phyloP scores from a whole-genome alignment of 768 basidiomycete genomes.

The Lentinula sp. region DNA sequence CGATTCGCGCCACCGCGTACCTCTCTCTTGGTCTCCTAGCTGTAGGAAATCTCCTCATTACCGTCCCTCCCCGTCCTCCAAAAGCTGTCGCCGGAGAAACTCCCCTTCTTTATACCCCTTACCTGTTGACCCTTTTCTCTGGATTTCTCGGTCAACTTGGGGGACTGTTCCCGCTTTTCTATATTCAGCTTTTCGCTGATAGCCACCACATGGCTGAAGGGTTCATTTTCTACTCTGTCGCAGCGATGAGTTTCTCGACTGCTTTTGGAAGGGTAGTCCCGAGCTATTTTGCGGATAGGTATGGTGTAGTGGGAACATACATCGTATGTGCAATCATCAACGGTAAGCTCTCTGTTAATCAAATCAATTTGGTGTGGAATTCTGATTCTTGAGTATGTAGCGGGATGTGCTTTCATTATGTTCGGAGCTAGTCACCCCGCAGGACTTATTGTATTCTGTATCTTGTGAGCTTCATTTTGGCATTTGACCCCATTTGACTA shows the following conservation, averaged over 20 bases:
- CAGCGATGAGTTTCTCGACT: not conserved
- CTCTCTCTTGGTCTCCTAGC: not conserved
- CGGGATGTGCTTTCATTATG: conserved; percentile 1
- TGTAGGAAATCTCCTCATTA: not conserved
- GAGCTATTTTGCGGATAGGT: conserved; percentile 3
- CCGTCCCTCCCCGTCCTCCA: not conserved
- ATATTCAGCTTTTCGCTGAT: conserved; percentile 4
- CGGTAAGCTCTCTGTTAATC: not conserved
- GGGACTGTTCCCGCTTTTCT: conserved; percentile 1
- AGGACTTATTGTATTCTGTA: conserved; percentile 3
- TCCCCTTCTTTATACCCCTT: not conserved
- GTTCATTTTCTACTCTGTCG: conserved; percentile 3
- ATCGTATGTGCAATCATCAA: not conserved
- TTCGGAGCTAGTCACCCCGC: not conserved
- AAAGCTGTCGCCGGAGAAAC: not conserved
- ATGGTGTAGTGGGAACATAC: not conserved
- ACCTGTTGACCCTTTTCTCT: not conserved
- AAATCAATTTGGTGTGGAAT: not conserved
- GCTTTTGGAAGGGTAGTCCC: not conserved
- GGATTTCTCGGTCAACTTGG: conserved; percentile 2
- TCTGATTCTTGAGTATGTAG: not conserved
- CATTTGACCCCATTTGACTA: no score
- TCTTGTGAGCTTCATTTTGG: not conserved
- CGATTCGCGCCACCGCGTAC: not conserved
- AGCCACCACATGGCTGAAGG: not conserved